Base-by-base conservation (phyloP, 257 asterid genomes). In the Capsicum chinense region DNA sequence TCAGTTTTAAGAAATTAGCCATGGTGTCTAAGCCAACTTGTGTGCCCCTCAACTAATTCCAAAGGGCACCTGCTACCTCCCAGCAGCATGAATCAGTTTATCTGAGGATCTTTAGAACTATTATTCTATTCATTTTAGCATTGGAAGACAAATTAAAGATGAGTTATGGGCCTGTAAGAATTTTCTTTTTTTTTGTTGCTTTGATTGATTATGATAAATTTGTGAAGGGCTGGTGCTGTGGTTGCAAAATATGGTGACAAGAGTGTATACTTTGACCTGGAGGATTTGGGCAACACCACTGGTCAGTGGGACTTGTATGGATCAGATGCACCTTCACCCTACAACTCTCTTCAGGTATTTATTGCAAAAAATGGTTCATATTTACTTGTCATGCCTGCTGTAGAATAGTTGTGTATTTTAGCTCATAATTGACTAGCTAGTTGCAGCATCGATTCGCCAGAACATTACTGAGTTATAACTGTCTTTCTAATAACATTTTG, bases 281-380 rank as follows among this genome's bases (percentile, higher is more conserved):
- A 95, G 87, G 98, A 95, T 83, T 87, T 93, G 80, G 96, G 93
- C 81, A 93, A 93, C 92, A 94, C 99, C 83, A 95, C 98, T 70
- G 98, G 99, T 15, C 94, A 94, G 84, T 95, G 99, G 99, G 98
- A 95, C 87, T 89, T 94, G 92, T 95, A 96, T 85, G 99, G 99
- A 44, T 94, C 98, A 21, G 98, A 96, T 89, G 97, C 97, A 6
- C 95, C 99, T 39, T 94, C 99, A n/a, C 98, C 98, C 33, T 96
- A 95, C 93, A 94, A 93, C 87, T 9, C 94, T 71, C 92, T 95
- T 78, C 99, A 94, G 98, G 98, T 95, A 70, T 37, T 1, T 11
- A 47, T n/a, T 48, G 13, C 14, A 69, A 74, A 74, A 39, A 74
- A 13, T 26, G 62, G 4, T 76, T 7, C 81, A 13, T 26, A 48